phyloP scores from a whole-genome alignment of 139 green algal species.

The Micromonas commoda region DNA sequence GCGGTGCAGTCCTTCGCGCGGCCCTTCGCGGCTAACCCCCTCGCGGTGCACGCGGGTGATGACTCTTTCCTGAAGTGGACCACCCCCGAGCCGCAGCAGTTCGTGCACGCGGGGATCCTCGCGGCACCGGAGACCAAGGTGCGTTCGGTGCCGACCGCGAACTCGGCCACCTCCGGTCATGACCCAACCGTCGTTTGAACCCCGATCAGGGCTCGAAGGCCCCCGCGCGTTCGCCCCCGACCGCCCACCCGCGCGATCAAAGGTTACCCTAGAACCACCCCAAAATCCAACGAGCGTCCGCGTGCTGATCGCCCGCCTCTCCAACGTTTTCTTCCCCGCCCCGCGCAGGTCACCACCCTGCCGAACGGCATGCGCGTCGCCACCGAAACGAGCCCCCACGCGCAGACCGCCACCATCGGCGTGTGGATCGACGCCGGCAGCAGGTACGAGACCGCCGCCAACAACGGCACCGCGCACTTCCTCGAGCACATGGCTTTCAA shows the following conservation, averaged over 20 bases:
- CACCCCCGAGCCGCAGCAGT: constrained; percentile 54
- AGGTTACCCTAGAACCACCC: too few relatives aligned
- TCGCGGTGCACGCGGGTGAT: neutral
- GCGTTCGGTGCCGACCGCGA: neutral
- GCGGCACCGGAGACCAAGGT: constrained; percentile 80
- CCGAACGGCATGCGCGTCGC: constrained; percentile 88
- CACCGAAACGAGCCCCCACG: constrained; percentile 72
- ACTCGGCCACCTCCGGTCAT: neutral
- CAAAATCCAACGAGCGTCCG: too few relatives aligned
- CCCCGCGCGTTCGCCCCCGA: neutral
- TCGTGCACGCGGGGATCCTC: constrained; percentile 58
- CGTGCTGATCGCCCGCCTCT: too few relatives aligned
- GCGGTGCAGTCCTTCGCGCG: neutral
- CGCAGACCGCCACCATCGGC: constrained; percentile 86
- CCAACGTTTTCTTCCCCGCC: neutral
- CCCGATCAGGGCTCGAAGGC: too few relatives aligned
- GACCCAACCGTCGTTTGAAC: neutral
- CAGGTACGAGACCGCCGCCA: constrained; percentile 82
- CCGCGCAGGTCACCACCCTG: constrained; percentile 80
- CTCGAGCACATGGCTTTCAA: constrained; percentile 99
- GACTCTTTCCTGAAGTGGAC: constrained; percentile 49
- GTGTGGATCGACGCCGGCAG: constrained; percentile 97
- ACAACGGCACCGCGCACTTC: constrained; percentile 95
- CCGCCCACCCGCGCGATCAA: neutral
- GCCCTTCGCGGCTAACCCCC: neutral